Evolutionary conservation across 495 filamentous ascomycete species (phyloP), one percentile per base, ranked within the genome.

Genomic region (Hypoxylon perforatum): DNA sequence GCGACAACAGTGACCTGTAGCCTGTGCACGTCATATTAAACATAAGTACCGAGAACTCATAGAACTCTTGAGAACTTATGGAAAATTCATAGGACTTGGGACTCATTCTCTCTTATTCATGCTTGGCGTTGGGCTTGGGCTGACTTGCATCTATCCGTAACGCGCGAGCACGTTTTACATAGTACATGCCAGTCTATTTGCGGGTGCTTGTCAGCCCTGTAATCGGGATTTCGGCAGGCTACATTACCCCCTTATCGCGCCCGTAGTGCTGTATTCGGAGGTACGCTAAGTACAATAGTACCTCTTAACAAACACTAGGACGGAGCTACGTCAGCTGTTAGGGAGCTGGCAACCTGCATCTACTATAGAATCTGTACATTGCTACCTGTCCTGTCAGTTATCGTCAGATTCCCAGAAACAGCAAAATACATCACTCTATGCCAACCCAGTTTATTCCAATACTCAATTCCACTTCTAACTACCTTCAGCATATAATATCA

Each of bases 241-340:
- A 10, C 30, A n/a, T 10, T 33, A 33, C 2, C 30, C 28, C 17
- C 19, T 19, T 45, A 45, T 45, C 42, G 17, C 14, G 6, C n/a
- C n/a, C n/a, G n/a, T n/a, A n/a, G n/a, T 22, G 15, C 41, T 47
- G 22, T 47, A 25, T 33, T 33, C 2, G 7, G 7, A n/a, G 7
- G 45, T 25, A 47, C 21, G n/a, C 22, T 47, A 47, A 47, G 1
- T n/a, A n/a, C n/a, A n/a, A n/a, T n/a, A n/a, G 45, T 10, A 33
- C 19, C 5, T 28, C 19, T 28, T 11, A 17, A 52, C 35, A 15
- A 17, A 52, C 35, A 58, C 18, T 52, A 28, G 21, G 10, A 23
- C 48, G 57, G 52, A 73, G 63, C 71, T 73, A 73, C 71, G 71
- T 73, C 71, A 73, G 70, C 70, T 70, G 48, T 57, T 44, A 19